A percentile compares a stretch with the other conserved stretches of the same genome.
phyloP scores from a whole-genome alignment of 2,329 filamentous ascomycete genomes.

The Catunica adiposa region DNA sequence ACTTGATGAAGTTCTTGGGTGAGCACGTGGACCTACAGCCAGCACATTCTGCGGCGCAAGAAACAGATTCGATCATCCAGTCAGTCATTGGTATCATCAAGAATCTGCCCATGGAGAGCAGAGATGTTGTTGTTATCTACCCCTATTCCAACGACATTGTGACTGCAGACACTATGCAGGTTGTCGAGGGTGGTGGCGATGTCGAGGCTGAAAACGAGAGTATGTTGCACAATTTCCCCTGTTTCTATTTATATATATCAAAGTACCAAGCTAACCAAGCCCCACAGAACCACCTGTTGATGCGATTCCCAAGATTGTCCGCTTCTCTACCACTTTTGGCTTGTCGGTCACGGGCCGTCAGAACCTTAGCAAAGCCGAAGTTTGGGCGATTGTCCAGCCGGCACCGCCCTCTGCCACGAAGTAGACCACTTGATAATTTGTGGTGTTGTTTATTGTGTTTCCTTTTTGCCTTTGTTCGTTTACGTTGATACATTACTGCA shows the following conservation, averaged over 20 bases:
- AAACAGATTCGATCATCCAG: slow-evolving; percentile 83
- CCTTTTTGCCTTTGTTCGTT: slow-evolving; percentile 6
- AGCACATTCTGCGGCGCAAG: slow-evolving; percentile 68
- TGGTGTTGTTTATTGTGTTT: slow-evolving; percentile 10
- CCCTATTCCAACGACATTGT: slow-evolving; percentile 61
- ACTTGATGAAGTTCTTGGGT: slow-evolving; percentile 41
- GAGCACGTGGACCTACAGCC: slow-evolving; percentile 56
- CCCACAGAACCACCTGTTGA: not conserved
- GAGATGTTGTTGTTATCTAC: slow-evolving; percentile 78
- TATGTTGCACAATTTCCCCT: slow-evolving; percentile 21
- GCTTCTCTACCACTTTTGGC: slow-evolving; percentile 59
- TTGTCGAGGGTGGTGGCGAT: slow-evolving; percentile 48
- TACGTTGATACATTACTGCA: slow-evolving; percentile 4
- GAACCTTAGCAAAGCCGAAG: slow-evolving; percentile 58
- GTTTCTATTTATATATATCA: too few species aligned
- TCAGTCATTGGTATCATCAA: slow-evolving; percentile 71
- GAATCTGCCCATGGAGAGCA: slow-evolving; percentile 77
- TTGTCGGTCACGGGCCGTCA: slow-evolving; percentile 62
- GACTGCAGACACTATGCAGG: slow-evolving; percentile 63
- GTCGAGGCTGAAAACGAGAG: slow-evolving; percentile 33
- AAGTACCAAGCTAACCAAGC: not conserved
- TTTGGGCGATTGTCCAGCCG: slow-evolving; percentile 38
- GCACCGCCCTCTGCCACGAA: not conserved
- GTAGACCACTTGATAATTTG: not conserved
- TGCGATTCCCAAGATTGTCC: slow-evolving; percentile 37